phyloP scores from a whole-genome alignment of 2,329 filamentous ascomycete species.

The Alternaria consortialis region DNA sequence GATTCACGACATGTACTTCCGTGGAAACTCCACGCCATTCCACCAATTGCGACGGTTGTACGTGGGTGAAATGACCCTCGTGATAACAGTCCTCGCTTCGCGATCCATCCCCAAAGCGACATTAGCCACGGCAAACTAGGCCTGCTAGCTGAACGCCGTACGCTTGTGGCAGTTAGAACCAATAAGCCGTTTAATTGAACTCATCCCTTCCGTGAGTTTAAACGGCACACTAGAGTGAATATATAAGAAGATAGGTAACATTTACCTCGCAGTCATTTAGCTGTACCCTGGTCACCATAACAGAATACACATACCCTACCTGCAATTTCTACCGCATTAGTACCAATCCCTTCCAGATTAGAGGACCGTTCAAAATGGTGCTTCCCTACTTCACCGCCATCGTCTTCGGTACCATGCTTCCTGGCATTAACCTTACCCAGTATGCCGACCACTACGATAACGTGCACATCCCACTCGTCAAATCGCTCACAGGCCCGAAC shows the following conservation, averaged over 20 bases:
- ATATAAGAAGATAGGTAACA: background rate
- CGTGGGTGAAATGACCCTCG: background rate
- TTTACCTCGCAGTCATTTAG: background rate
- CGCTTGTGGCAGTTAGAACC: constrained; percentile 1
- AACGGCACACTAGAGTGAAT: no score
- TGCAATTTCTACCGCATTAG: background rate
- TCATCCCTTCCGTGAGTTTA: background rate
- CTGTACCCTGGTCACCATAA: background rate
- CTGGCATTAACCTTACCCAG: background rate
- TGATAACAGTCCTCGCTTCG: background rate
- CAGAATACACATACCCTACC: background rate
- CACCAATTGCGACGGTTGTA: background rate
- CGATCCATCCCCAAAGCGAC: constrained; percentile 4
- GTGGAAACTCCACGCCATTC: no score
- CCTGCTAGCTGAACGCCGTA: background rate
- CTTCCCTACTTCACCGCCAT: constrained; percentile 3
- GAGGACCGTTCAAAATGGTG: background rate
- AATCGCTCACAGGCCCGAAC: constrained; percentile 3
- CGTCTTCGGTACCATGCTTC: constrained; percentile 5
- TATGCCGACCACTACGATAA: constrained; percentile 5
- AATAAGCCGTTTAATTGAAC: background rate
- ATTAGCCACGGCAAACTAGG: background rate
- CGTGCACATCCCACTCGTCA: constrained; percentile 3
- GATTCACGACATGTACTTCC: background rate
- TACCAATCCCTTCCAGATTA: background rate